Evolutionary conservation across 1,284 basidiomycete species (phyloP).

Genomic region (Ustilago shanxiensis): DNA sequence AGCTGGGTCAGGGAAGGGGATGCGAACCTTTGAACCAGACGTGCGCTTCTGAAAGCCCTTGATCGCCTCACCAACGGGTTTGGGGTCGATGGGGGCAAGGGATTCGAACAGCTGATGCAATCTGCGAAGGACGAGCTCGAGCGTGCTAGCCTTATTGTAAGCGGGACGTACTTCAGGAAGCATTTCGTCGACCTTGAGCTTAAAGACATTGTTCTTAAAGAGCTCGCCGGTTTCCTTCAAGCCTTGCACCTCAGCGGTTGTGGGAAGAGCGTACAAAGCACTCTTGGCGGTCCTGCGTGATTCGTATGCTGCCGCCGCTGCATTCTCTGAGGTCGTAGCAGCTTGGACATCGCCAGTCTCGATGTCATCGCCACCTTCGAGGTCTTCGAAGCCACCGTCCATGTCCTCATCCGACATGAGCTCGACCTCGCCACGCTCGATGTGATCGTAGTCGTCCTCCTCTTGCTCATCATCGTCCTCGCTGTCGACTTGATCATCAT

Average conservation of each 20-base stretch:
- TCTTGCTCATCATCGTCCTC: slow-evolving; percentile 32
- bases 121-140: slow-evolving; percentile 64
- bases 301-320: slow-evolving; percentile 16
- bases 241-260: slow-evolving; percentile 78
- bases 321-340: slow-evolving; percentile 3
- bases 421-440: slow-evolving; percentile 35
- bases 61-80: slow-evolving; percentile 48
- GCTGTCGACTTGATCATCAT: slow-evolving; percentile 13
- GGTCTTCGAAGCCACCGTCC: slow-evolving; percentile 67
- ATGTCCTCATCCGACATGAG: slow-evolving; percentile 66
- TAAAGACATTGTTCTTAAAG: slow-evolving; percentile 85
- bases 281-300: slow-evolving; percentile 52
- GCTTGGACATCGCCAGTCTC: slow-evolving; percentile 13
- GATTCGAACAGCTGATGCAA: slow-evolving; percentile 55
- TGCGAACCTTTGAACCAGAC: slow-evolving; percentile 63
- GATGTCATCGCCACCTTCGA: slow-evolving; percentile 53
- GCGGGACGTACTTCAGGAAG: slow-evolving; percentile 57
- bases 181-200: slow-evolving; percentile 78
- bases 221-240: slow-evolving; percentile 84
- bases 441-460: slow-evolving; percentile 55
- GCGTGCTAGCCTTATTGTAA: slow-evolving; percentile 50
- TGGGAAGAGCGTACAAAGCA: slow-evolving; percentile 72
- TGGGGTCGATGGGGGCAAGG: slow-evolving; percentile 42
- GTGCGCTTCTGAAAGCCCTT: slow-evolving; percentile 72
- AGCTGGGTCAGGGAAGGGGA: slow-evolving; percentile 71